These are phyloP conservation scores for Castanea crenata DNA, from an alignment of 306 rosid species.

Conservation along the genomic window DNA sequence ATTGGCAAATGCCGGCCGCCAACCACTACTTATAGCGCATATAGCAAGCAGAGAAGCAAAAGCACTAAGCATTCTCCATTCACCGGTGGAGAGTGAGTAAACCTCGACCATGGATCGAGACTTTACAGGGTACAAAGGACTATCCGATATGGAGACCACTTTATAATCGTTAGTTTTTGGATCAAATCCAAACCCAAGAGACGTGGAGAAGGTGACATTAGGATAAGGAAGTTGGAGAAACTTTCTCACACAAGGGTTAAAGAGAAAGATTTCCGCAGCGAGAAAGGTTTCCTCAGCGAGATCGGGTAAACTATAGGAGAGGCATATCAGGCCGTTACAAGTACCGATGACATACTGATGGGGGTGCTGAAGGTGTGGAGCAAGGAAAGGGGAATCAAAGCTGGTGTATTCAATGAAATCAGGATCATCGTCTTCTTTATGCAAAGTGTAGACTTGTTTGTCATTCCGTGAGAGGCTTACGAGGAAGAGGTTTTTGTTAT, in stretches of 20 bases:
- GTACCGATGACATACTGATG: not conserved
- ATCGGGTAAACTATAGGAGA: not conserved
- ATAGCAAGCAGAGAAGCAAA: slow-evolving; percentile 1
- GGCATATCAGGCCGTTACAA: slow-evolving; percentile 22
- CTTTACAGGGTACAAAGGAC: too few species aligned
- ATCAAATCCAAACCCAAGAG: slow-evolving; percentile 29
- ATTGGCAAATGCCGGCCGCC: slow-evolving; percentile 7
- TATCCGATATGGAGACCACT: not conserved
- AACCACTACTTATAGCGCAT: not conserved
- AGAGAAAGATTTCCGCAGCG: not conserved
- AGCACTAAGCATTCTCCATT: slow-evolving; percentile 4
- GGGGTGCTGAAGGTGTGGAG: not conserved
- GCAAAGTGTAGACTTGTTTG: not conserved
- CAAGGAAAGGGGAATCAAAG: slow-evolving; percentile 1
- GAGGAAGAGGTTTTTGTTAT: too few species aligned
- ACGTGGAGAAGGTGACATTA: not conserved
- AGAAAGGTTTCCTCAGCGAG: not conserved
- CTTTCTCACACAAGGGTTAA: slow-evolving; percentile 27
- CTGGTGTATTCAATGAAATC: not conserved
- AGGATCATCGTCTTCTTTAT: not conserved
- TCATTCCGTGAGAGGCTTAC: too few species aligned
- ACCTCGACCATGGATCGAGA: slow-evolving; percentile 13
- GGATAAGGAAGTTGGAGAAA: slow-evolving; percentile 20
- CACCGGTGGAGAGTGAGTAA: slow-evolving; percentile 24
- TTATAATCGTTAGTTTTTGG: slow-evolving; percentile 4